Evolutionary conservation across 2,329 filamentous ascomycete species (phyloP).

Genomic region (Ploettnerulaceae sp.): DNA sequence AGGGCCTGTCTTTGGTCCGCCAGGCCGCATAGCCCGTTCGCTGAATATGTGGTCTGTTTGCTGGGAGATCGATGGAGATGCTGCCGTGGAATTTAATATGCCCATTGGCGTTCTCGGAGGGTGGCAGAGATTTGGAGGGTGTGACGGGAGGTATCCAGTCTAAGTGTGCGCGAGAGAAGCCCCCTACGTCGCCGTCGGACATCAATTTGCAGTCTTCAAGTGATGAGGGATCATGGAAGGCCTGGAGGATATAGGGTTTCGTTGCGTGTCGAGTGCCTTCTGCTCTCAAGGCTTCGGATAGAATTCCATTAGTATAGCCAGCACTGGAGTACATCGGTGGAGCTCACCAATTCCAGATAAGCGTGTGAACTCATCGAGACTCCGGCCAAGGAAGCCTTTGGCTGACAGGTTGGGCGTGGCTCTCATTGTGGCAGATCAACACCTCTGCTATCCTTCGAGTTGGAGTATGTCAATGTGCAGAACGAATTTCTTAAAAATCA

Average conservation of each 20-base stretch:
- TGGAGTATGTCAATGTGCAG: too few relatives aligned
- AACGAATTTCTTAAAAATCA: too few relatives aligned
- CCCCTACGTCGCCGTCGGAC: constrained; percentile 82
- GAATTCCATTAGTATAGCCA: constrained; percentile 14
- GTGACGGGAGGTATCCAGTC: constrained; percentile 41
- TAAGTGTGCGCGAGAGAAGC: constrained; percentile 70
- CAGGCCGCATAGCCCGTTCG: constrained; percentile 86
- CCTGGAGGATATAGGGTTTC: constrained; percentile 59
- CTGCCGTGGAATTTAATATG: constrained; percentile 81
- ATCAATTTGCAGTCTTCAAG: constrained; percentile 65
- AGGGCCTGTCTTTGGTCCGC: constrained; percentile 70
- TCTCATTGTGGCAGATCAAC: constrained; percentile 42
- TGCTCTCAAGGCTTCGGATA: constrained; percentile 55
- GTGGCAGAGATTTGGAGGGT: constrained; percentile 9
- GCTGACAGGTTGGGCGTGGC: constrained; percentile 39
- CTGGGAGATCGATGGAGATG: constrained; percentile 82
- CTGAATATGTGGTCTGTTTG: constrained; percentile 66
- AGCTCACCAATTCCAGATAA: constrained; percentile 48
- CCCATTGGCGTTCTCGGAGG: constrained; percentile 37
- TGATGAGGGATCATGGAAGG: constrained; percentile 51
- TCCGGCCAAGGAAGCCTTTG: constrained; percentile 54
- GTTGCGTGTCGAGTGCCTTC: constrained; percentile 63
- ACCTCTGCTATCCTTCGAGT: too few relatives aligned
- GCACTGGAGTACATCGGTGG: neutral
- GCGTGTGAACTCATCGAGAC: constrained; percentile 55